phyloP scores from a whole-genome alignment of 176 grass and related monocot genomes.

The Triticum turgidum region DNA sequence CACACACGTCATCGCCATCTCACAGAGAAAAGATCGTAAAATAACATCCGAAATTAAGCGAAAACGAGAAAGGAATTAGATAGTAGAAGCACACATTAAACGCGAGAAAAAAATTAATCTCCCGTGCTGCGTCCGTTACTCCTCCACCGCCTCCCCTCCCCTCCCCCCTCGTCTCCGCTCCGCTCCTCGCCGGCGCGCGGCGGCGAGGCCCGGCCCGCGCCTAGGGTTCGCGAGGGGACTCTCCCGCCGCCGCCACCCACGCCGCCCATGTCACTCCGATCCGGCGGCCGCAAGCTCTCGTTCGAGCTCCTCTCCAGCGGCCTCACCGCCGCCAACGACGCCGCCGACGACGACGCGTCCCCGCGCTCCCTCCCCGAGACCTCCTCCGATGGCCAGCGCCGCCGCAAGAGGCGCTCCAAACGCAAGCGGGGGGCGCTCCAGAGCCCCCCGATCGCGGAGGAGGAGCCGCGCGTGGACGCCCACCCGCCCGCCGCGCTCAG shows the following conservation, averaged over 20 bases:
- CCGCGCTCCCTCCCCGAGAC: slow-evolving; percentile 39
- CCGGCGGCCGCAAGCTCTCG: slow-evolving; percentile 55
- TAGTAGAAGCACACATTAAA: slow-evolving; percentile 33
- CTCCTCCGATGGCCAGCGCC: slow-evolving; percentile 25
- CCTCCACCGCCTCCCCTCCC: background rate
- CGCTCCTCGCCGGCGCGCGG: slow-evolving; percentile 18
- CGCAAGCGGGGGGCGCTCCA: slow-evolving; percentile 43
- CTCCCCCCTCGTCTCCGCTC: background rate
- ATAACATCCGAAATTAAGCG: background rate
- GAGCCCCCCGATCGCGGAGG: slow-evolving; percentile 40
- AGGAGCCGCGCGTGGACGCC: slow-evolving; percentile 12
- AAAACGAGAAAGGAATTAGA: background rate
- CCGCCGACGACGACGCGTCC: slow-evolving; percentile 15
- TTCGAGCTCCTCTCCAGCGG: slow-evolving; percentile 79
- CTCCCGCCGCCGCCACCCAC: background rate
- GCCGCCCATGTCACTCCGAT: slow-evolving; percentile 65
- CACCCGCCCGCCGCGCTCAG: slow-evolving; percentile 15
- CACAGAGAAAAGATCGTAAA: background rate
- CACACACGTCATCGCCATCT: background rate
- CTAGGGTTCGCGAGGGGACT: slow-evolving; percentile 12
- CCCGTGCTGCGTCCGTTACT: slow-evolving; percentile 31
- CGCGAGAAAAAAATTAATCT: slow-evolving; percentile 37
- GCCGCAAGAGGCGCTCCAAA: slow-evolving; percentile 46
- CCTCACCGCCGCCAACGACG: slow-evolving; percentile 35
- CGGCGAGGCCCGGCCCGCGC: slow-evolving; percentile 29